Conservation (phyloP, 163 green algal genomes). For the Scenedesmus sp. region DNA sequence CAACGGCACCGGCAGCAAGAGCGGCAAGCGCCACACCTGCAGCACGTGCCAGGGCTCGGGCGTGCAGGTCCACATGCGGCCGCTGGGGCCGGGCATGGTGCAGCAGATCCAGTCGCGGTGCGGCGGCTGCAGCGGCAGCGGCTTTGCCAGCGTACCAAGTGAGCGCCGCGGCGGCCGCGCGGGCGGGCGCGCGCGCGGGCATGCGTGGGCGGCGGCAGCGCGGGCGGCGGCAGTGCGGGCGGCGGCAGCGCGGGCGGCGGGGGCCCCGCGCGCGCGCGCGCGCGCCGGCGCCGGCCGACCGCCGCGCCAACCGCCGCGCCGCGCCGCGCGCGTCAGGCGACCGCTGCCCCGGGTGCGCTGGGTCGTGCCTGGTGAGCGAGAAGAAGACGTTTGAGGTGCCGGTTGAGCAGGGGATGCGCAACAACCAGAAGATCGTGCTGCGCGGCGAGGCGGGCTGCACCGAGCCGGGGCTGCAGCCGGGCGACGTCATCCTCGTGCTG, state of each 20-base stretch:
- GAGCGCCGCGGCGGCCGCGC: not conserved
- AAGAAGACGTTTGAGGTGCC: constrained; percentile 96
- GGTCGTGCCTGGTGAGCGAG: constrained; percentile 82
- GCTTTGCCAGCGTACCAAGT: constrained; percentile 59
- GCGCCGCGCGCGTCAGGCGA: no score
- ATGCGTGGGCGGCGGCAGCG: no score
- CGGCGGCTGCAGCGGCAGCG: constrained; percentile 68
- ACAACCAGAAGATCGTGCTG: constrained; percentile 85
- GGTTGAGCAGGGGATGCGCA: constrained; percentile 86
- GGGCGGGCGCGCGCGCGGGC: no score
- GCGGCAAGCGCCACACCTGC: constrained; percentile 82
- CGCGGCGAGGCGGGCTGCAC: constrained; percentile 89
- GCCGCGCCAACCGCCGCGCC: no score
- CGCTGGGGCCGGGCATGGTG: constrained; percentile 94
- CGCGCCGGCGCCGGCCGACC: no score
- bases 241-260: no score
- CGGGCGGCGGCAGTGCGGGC: no score
- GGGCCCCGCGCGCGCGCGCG: no score
- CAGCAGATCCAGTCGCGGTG: constrained; percentile 94
- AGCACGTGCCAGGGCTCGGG: constrained; percentile 84
- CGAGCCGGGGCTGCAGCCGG: constrained; percentile 68
- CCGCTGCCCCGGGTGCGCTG: constrained; percentile 66
- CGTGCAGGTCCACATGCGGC: constrained; percentile 88
- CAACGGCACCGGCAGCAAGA: constrained; percentile 84
- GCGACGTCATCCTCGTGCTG: constrained; percentile 88